These are phyloP conservation scores for Flaveria floridana DNA, from an alignment of 140 eudicot species.

Conservation along the genomic window DNA sequence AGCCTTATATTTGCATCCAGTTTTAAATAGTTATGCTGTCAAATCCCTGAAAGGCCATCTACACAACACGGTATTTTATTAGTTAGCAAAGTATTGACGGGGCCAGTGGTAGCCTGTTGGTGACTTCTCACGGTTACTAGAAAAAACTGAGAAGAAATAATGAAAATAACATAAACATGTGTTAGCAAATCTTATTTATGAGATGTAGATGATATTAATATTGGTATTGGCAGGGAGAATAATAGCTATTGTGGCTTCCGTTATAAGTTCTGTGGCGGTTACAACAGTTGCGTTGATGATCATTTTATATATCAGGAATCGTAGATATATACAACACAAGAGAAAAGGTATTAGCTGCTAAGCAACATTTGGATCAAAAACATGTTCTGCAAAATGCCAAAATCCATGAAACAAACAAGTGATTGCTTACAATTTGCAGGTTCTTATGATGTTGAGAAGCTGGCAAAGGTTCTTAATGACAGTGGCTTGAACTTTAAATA, in stretches of 20 bases:
- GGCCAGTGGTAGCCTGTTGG: neutral
- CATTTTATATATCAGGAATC: slow-evolving; percentile 42
- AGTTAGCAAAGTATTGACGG: neutral
- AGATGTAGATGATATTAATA: neutral
- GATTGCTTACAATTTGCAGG: slow-evolving; percentile 33
- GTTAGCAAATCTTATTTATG: neutral
- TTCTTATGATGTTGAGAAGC: slow-evolving; percentile 40
- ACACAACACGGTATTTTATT: no score
- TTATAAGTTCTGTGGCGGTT: slow-evolving; percentile 49
- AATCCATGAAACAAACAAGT: neutral
- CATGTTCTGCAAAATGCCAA: neutral
- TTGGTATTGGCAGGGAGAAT: slow-evolving; percentile 39
- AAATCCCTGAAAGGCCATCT: no score
- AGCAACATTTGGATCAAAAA: neutral
- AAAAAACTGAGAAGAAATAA: neutral
- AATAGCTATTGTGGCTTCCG: slow-evolving; percentile 37
- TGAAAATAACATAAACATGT: neutral
- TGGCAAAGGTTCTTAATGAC: slow-evolving; percentile 57
- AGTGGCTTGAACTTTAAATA: slow-evolving; percentile 74
- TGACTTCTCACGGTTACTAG: neutral
- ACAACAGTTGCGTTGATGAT: slow-evolving; percentile 38
- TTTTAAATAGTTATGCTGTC: no score
- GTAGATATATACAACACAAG: slow-evolving; percentile 45
- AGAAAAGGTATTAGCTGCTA: slow-evolving; percentile 46
- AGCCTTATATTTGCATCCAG: no score